Conservation (phyloP, 2,329 filamentous ascomycete species). For the Rhinocladiella similis region DNA sequence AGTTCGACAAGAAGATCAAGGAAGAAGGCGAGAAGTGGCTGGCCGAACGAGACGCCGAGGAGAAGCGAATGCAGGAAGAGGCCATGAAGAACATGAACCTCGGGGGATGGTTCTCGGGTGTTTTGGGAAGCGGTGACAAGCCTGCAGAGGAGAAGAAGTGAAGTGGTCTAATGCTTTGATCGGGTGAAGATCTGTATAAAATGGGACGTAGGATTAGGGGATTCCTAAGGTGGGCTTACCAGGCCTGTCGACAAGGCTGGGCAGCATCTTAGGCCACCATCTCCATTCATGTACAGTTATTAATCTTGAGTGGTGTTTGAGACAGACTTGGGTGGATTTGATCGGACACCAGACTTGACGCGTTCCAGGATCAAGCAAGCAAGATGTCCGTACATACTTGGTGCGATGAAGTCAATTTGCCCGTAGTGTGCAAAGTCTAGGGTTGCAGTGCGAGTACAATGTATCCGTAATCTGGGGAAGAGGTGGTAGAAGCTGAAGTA, state of each 20-base stretch:
- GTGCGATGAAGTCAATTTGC: not conserved
- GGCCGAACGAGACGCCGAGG: slow-evolving; percentile 84
- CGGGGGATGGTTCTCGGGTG: slow-evolving; percentile 59
- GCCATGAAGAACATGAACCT: slow-evolving; percentile 90
- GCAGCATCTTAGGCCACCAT: slow-evolving; percentile 2
- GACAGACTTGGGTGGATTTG: not conserved
- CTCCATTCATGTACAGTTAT: slow-evolving; percentile 13
- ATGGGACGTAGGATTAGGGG: not conserved
- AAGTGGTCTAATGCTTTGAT: slow-evolving; percentile 1
- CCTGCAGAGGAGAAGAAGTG: slow-evolving; percentile 30
- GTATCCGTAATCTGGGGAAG: not conserved
- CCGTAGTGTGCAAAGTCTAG: not conserved
- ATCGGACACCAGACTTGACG: not conserved
- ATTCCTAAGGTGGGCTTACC: no score
- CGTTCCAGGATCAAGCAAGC: slow-evolving; percentile 5
- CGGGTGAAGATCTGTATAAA: slow-evolving; percentile 8
- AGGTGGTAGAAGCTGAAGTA: slow-evolving; percentile 4
- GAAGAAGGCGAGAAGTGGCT: slow-evolving; percentile 95
- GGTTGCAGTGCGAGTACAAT: no score
- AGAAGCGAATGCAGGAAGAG: slow-evolving; percentile 87
- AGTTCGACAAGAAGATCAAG: slow-evolving; percentile 84
- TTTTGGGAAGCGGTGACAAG: slow-evolving; percentile 46
- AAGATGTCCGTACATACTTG: not conserved
- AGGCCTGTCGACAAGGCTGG: no score
- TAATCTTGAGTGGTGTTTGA: slow-evolving; percentile 2